Conservation (phyloP, 345 rosid species). For the Diplotaxis tenuifolia region DNA sequence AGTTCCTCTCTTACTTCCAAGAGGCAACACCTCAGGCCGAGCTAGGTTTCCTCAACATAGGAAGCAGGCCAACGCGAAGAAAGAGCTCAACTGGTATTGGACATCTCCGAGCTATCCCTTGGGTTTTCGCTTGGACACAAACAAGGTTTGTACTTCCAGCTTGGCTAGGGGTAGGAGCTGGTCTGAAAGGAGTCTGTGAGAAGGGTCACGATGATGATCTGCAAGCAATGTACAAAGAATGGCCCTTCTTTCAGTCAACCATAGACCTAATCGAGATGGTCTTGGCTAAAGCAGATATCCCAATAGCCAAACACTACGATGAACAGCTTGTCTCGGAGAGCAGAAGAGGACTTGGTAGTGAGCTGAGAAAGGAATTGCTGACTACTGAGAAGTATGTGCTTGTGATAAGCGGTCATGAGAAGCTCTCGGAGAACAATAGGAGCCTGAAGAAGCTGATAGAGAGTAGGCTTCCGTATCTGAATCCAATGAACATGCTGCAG, state of each 20-base stretch:
- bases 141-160: conserved; percentile 98
- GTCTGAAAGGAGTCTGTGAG: conserved; percentile 73
- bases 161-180: conserved; percentile 97
- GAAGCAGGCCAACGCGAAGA: conserved; percentile 90
- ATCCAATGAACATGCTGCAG: conserved; percentile 86
- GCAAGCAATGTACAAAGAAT: conserved; percentile 82
- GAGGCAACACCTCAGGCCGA: conserved; percentile 99
- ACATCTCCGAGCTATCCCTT: conserved; percentile 95
- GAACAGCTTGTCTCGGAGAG: conserved; percentile 78
- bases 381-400: conserved; percentile 71
- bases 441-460: conserved; percentile 89
- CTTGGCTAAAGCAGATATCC: conserved; percentile 81
- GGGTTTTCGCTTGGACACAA: conserved; percentile 98
- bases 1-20: conserved; percentile 80
- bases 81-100: conserved; percentile 86
- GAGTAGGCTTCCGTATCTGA: conserved; percentile 85
- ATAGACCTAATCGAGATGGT: conserved; percentile 97
- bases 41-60: conserved; percentile 91
- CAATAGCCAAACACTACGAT: conserved; percentile 86
- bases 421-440: conserved; percentile 63
- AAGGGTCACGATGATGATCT: conserved; percentile 75
- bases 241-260: conserved; percentile 95
- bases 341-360: conserved; percentile 65
- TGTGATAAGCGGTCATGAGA: conserved; percentile 73
- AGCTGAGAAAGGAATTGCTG: conserved; percentile 61